Base-by-base conservation (phyloP, 164 flowering plant genomes). In the Vitis cinerea region DNA sequence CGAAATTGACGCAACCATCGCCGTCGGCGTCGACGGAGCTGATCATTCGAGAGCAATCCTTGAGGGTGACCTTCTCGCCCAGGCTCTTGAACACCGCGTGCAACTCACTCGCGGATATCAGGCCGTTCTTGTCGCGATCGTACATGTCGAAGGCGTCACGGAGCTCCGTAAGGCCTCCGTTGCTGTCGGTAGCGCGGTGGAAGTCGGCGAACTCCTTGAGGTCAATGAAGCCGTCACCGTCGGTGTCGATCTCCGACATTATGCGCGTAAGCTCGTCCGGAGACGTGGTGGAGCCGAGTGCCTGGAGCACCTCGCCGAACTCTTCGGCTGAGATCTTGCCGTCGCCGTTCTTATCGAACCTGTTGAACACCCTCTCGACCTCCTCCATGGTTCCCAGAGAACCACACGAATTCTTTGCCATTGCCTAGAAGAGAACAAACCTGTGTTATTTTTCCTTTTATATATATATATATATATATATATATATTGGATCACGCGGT, bases 271-370 rank as follows among this genome's bases (percentile, higher is more conserved):
- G 73, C 70, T 86, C 90, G 3, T 80, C 83, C 55, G 66, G 44
- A 13, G 86, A 16, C 1, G 82, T 65, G 0, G 51, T 47, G 19
- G 83, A 63, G 19, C 86, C 85, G 37, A 88, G 82, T 6, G 83
- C 81, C 3, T 63, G 27, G 58, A 88, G 67, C 4, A 81, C 60
- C 15, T 71, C 69, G 2, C 54, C 59, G 56, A 87, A 83, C 75
- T 87, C 80, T 65, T 37, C 19, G 73, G 48, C 3, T 4, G 90
- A 88, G 78, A 88, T 88, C 75, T 70, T 82, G 0, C 92, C 90
- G 74, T 88, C 92, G 61, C 92, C 90, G 76, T 88, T 88, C 13
- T 78, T 75, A 72, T 88, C 92, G 80, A 80, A 88, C 53, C 79
- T 76, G 54, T 74, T 62, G 85, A 88, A 88, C 8, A 88, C 73